Conservation (phyloP, 345 rosid species). For the Rhizophora apiculata region DNA sequence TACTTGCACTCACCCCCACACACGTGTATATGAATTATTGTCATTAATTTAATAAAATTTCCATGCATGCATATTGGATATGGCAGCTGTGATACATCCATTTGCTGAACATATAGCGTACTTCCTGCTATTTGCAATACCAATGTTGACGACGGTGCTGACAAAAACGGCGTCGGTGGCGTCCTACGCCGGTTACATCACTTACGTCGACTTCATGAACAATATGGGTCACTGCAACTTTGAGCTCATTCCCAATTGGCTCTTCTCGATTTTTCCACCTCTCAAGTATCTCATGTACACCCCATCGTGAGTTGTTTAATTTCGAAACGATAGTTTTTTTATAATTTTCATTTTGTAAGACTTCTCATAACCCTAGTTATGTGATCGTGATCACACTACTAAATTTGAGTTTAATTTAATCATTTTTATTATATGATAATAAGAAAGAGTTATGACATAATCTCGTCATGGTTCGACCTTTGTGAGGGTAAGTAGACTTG, state of each 20-base stretch:
- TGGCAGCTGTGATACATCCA: constrained; percentile 79
- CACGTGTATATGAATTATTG: no score
- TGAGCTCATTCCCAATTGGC: constrained; percentile 54
- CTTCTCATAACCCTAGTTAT: neutral
- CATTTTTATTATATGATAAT: no score
- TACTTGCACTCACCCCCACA: no score
- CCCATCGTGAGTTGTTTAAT: no score
- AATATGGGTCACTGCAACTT: constrained; percentile 89
- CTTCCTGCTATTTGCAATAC: constrained; percentile 46
- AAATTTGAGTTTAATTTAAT: no score
- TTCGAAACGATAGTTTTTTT: no score
- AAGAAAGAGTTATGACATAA: no score
- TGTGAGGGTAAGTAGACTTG: no score
- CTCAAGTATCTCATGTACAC: constrained; percentile 51
- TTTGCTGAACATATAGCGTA: constrained; percentile 64
- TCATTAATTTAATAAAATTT: no score
- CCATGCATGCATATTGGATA: neutral
- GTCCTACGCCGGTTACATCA: constrained; percentile 27
- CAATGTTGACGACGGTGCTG: constrained; percentile 23
- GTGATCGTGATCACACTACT: neutral
- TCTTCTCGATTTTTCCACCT: constrained; percentile 59
- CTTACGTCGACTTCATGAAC: constrained; percentile 68
- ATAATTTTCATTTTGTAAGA: no score
- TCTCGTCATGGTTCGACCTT: no score
- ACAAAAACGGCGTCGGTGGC: constrained; percentile 33